phyloP scores from a whole-genome alignment of 768 basidiomycete genomes.

The Cyclocybe cylindracea region DNA sequence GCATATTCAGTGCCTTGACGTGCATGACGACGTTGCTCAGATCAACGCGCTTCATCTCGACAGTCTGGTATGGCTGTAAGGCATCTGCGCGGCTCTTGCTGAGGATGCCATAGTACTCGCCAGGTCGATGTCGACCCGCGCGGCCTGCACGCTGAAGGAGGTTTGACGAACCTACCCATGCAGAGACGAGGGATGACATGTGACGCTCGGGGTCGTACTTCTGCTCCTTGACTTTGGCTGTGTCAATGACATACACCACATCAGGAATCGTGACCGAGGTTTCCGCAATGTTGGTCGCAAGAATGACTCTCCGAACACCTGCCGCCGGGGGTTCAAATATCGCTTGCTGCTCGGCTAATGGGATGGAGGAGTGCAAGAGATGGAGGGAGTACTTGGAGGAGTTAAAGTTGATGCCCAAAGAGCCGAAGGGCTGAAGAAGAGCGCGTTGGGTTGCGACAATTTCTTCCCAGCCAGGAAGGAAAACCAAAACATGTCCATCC shows the following conservation, averaged over 20 bases:
- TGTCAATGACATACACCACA: conserved; percentile 92
- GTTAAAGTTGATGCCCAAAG: conserved; percentile 61
- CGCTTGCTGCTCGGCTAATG: conserved; percentile 83
- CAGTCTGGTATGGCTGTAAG: conserved; percentile 80
- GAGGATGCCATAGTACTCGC: conserved; percentile 89
- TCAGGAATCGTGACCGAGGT: conserved; percentile 95
- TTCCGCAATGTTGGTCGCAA: conserved; percentile 95
- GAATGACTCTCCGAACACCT: conserved; percentile 84
- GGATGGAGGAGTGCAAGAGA: conserved; percentile 86
- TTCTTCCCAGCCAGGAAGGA: conserved; percentile 93
- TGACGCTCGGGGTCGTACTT: conserved; percentile 87
- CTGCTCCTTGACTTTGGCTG: conserved; percentile 85
- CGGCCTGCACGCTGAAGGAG: conserved; percentile 90
- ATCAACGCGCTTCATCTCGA: conserved; percentile 94
- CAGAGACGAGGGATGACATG: conserved; percentile 85
- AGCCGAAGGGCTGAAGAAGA: conserved; percentile 49
- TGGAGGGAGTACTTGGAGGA: conserved; percentile 66
- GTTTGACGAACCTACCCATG: conserved; percentile 91
- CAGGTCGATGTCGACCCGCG: conserved; percentile 87
- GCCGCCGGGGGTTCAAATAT: conserved; percentile 82
- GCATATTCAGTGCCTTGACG: conserved; percentile 90
- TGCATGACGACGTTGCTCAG: conserved; percentile 95
- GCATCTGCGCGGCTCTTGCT: conserved; percentile 58
- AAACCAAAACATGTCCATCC: conserved; percentile 87
- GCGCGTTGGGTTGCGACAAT: conserved; percentile 71